A percentile compares a stretch with the other conserved stretches of the same genome.
These are phyloP conservation scores for Phellinidium pouzarii DNA, from an alignment of 1,284 basidiomycete species.

Conservation along the genomic window DNA sequence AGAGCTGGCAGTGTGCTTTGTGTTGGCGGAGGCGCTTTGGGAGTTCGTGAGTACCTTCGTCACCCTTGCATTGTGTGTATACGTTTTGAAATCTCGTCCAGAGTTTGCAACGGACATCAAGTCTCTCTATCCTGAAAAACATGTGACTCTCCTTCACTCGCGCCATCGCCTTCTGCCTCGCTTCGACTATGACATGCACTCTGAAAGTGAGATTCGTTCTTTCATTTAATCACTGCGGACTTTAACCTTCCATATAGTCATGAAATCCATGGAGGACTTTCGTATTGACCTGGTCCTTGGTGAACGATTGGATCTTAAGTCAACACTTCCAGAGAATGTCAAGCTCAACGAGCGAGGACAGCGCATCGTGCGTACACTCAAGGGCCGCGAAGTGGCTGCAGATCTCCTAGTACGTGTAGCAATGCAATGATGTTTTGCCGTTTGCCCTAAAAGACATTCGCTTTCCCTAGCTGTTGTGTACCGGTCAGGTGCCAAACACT, in stretches of 20 bases:
- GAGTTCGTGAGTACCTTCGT: conserved; percentile 43
- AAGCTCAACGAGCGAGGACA: conserved; percentile 28
- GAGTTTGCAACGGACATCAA: conserved; percentile 68
- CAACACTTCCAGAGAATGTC: conserved; percentile 26
- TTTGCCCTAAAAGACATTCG: not conserved
- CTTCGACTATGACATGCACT: conserved; percentile 53
- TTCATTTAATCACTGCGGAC: not conserved
- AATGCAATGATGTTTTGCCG: not conserved
- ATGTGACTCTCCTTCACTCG: conserved; percentile 65
- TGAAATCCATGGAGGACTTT: conserved; percentile 36
- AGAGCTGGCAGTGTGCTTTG: conserved; percentile 42
- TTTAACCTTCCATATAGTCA: conserved; percentile 24
- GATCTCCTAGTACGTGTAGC: conserved; percentile 49
- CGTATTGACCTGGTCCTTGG: conserved; percentile 46
- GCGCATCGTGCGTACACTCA: conserved; percentile 45
- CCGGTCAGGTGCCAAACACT: conserved; percentile 71
- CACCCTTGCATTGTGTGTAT: conserved; percentile 4
- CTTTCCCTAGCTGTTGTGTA: conserved; percentile 57
- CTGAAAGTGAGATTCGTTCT: conserved; percentile 36
- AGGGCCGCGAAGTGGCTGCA: conserved; percentile 51
- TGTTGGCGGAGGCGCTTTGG: conserved; percentile 56
- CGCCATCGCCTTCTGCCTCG: conserved; percentile 50
- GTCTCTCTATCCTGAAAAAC: conserved; percentile 48
- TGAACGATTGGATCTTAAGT: conserved; percentile 46
- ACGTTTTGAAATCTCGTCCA: conserved; percentile 21